Percentiles rank a stretch among this genome's conserved stretches.
Conservation (phyloP, 768 basidiomycete species). For the Tulasnella sp. region DNA sequence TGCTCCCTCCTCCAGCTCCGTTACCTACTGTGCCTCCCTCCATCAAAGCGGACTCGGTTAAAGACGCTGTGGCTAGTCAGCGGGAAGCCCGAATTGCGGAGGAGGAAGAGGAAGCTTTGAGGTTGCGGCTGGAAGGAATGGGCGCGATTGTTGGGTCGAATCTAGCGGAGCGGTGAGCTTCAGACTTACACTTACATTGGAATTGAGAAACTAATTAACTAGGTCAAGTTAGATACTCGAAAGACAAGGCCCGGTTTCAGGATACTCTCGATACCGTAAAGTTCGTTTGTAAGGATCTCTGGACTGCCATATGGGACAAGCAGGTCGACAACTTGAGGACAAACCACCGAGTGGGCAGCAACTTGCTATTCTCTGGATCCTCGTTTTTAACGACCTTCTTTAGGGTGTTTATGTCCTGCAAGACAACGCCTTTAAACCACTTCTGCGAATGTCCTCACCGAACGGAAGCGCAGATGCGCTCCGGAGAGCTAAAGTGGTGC, state of each 20-base stretch:
- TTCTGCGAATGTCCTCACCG: constrained; percentile 70
- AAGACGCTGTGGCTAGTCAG: constrained; percentile 29
- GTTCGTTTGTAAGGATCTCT: constrained; percentile 95
- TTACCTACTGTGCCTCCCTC: constrained; percentile 18
- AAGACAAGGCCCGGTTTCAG: constrained; percentile 59
- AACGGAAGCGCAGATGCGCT: constrained; percentile 64
- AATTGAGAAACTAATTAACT: neutral
- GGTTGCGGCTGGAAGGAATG: constrained; percentile 63
- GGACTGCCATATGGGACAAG: constrained; percentile 84
- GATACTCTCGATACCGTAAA: constrained; percentile 88
- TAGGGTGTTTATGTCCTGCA: constrained; percentile 91
- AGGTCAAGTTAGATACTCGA: constrained; percentile 45
- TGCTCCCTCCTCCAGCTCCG: constrained; percentile 42
- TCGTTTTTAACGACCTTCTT: neutral
- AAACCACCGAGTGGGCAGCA: constrained; percentile 66
- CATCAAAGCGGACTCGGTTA: constrained; percentile 27
- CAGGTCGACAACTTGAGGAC: constrained; percentile 93
- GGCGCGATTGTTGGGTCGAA: constrained; percentile 80
- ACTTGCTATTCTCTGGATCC: neutral
- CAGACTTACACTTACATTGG: neutral
- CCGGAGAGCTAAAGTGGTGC: constrained; percentile 56
- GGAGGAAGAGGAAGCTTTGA: constrained; percentile 64
- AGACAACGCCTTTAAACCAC: constrained; percentile 81
- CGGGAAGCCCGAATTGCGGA: constrained; percentile 27
- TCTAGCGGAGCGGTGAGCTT: constrained; percentile 66